A percentile compares a stretch with the other conserved stretches of the same genome.
Conservation (phyloP, 2,329 filamentous ascomycete species). For the Xylariaceae sp. region DNA sequence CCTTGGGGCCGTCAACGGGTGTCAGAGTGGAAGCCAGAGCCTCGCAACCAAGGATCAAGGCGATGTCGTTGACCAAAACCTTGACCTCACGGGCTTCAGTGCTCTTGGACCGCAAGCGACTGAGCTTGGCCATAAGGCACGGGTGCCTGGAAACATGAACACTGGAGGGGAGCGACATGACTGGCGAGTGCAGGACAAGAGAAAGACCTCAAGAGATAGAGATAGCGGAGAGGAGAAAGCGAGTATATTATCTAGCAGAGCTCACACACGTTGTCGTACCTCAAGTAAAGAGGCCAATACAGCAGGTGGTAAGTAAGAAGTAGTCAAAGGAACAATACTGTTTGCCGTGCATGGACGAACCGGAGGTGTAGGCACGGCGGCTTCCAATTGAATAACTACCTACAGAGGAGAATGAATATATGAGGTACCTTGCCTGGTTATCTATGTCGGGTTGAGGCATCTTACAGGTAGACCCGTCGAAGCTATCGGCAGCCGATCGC, state of each 20-base stretch:
- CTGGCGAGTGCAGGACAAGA: neutral
- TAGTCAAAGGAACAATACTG: no score
- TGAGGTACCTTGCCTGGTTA: no score
- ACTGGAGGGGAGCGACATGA: conserved; percentile 48
- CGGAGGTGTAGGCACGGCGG: neutral
- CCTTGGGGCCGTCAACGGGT: conserved; percentile 56
- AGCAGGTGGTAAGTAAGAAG: no score
- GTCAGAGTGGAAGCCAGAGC: conserved; percentile 65
- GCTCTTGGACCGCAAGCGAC: conserved; percentile 73
- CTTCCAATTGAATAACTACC: neutral
- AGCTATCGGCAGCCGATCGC: no score
- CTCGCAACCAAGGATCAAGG: conserved; percentile 76
- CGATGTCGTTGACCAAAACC: conserved; percentile 78
- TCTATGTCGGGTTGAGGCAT: no score
- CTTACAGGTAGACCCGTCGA: no score
- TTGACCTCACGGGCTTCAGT: conserved; percentile 74
- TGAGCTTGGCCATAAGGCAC: conserved; percentile 82
- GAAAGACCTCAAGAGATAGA: neutral
- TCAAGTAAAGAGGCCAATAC: no score
- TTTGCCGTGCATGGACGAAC: neutral
- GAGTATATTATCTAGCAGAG: no score
- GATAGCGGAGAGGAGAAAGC: no score
- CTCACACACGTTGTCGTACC: no score
- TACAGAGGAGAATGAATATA: no score
- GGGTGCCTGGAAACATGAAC: conserved; percentile 82